Evolutionary conservation across 345 rosid genomes (phyloP), one percentile per base, ranked within the genome.

Genomic region (Dipteronia sinensis): DNA sequence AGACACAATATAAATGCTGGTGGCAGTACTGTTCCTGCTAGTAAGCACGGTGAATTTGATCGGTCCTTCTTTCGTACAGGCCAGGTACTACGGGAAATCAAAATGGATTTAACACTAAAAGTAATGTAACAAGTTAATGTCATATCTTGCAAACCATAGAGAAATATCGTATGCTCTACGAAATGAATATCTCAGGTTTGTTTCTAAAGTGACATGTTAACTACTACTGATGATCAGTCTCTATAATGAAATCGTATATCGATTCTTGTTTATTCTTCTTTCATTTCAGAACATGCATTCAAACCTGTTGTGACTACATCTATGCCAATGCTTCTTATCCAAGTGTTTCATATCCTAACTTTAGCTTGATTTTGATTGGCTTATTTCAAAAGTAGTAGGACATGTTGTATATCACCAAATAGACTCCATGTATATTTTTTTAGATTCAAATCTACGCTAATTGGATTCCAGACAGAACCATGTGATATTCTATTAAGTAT

Each of bases 401-500:
- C 74, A 55, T n/a, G 15, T 11, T 55, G 62, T 71, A 10, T 17
- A 15, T 31, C 42, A 55, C 6, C 27, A 71, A 71, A 55, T 55
- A 71, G 74, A 55, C 49, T 29, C 34, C 0, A 34, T n/a, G 56
- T n/a, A n/a, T n/a, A n/a, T n/a, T n/a, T n/a, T n/a, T 71, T 3
- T 19, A 0, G 10, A 31, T 58, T 71, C 49, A n/a, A 61, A 73
- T 42, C 22, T 23, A 6, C 42, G 23, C 9, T 20, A 34, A 58
- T 65, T 58, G 10, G 27, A 75, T 64, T 3, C 63, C 58, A 65
- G 47, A 65, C 76, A 75, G n/a, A 19, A 27, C 67, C 72, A 69
- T 53, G 78, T 70, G 79, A 66, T 11, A 13, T 20, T 22, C 53
- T 20, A 20, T 13, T 31, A 55, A 23, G 19, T 10, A 72, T 56